Conservation (phyloP, 2,329 filamentous ascomycete genomes). For the Phyllosticta paracitricarpa region DNA sequence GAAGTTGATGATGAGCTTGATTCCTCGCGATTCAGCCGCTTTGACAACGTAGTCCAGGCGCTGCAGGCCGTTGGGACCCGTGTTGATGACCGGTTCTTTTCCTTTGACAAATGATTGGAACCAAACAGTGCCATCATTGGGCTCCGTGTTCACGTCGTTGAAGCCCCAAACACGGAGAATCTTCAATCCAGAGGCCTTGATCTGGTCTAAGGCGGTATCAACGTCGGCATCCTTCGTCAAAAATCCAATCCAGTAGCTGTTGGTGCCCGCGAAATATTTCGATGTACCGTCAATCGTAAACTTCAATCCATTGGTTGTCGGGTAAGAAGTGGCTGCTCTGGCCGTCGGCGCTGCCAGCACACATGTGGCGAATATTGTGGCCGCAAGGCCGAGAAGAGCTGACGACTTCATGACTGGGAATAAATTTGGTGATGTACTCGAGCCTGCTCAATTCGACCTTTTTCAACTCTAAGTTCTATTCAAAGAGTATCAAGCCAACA, state of each 20-base stretch:
- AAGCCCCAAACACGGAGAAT: slow-evolving; percentile 55
- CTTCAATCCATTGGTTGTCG: slow-evolving; percentile 20
- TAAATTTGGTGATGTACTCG: background rate
- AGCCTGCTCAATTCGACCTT: background rate
- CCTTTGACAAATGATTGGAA: slow-evolving; percentile 45
- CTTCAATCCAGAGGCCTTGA: slow-evolving; percentile 43
- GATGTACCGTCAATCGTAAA: slow-evolving; percentile 27
- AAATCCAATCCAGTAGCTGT: slow-evolving; percentile 48
- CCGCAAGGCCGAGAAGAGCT: slow-evolving; percentile 15
- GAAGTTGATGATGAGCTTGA: slow-evolving; percentile 53
- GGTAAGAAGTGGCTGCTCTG: slow-evolving; percentile 16
- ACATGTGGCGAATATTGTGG: slow-evolving; percentile 10
- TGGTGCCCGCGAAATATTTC: slow-evolving; percentile 43
- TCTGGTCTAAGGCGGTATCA: slow-evolving; percentile 38
- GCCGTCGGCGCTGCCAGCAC: slow-evolving; percentile 6
- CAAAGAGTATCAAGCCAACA: background rate
- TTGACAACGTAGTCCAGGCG: slow-evolving; percentile 55
- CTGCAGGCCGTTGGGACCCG: slow-evolving; percentile 51
- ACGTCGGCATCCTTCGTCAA: slow-evolving; percentile 45
- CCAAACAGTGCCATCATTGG: slow-evolving; percentile 34
- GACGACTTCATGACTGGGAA: slow-evolving; percentile 17
- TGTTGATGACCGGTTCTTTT: slow-evolving; percentile 48
- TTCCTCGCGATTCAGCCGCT: slow-evolving; percentile 47
- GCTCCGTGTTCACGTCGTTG: slow-evolving; percentile 42
- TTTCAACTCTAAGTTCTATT: background rate